Evolutionary conservation across 495 filamentous ascomycete species (phyloP), one percentile per base, ranked within the genome.

Genomic region (Ramalina intermedia): DNA sequence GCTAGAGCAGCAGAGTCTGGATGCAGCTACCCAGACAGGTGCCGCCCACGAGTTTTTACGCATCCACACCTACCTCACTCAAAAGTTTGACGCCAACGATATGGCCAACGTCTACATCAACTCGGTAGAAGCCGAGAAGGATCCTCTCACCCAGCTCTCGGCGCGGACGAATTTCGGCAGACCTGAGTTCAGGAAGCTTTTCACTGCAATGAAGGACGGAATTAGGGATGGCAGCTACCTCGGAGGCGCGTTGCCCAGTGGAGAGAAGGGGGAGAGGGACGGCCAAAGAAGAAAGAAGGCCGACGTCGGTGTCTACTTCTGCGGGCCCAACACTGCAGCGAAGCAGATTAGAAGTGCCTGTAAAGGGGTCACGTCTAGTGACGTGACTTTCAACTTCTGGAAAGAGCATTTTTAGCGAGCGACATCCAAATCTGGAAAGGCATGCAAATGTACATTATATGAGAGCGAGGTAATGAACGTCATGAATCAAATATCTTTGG

Each of bases 41-140:
- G 74, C 72, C 27, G 77, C 75, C 27, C 70, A 79, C 1, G 89
- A 96, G 58, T 99, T 99, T 77, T 73, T 99, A 56, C 84, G 87
- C 58, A 99, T 99, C 55, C 91, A 96, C 69, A 96, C 88, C 2
- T 99, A 94, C 60, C 84, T 99, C 37, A 99, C 91, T 5, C 91
- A 96, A 65, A 80, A 75, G 45, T 77, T 99, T 18, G 89, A 96
- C 65, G 71, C 80, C 50, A 87, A 99, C 58, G 94, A 86, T 2
- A 82, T 89, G 2, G 78, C 94, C 43, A 99, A 99, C 61, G 96
- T 99, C 66, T 87, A 96, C 48, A 73, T 99, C 24, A 96, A 99
- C 68, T 84, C 79, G 52, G 90, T 96, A 35, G 91, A 91, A 48
- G 78, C 80, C 46, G 80, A 77, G 13, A 70, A 87, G 24, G 91